Evolutionary conservation across 2,329 filamentous ascomycete species (phyloP), one percentile per base, ranked within the genome.

Genomic region (Pseudogymnoascus sp.): DNA sequence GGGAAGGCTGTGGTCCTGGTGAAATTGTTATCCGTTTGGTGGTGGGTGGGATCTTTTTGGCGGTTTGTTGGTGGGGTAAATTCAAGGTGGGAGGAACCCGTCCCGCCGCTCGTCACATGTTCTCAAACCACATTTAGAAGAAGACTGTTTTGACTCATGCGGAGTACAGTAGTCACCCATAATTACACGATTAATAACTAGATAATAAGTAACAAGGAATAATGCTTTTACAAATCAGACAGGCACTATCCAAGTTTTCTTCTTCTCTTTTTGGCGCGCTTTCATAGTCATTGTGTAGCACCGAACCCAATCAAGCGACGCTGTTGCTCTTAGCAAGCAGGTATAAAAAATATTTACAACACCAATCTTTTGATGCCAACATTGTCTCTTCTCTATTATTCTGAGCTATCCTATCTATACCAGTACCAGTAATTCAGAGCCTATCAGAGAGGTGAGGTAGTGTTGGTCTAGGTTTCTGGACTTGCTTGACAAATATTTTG

Each of bases 31-130:
- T 37, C 19, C 15, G 55, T 57, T 57, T 57, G 33, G 18, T 57
- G 19, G 30, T 35, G 19, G 30, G 55, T 57, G 55, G 35, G 23
- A 35, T 57, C 35, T 57, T 57, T 57, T 35, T 35, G 33, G 55
- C 21, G 13, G 3, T 57, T 57, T 59, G 57, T 41, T 59, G 34
- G 34, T 59, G 57, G 38, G 57, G 34, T 59, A 59, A 57, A 57
- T 60, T 10, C 61, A 62, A 37, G 55, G 35, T 57, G 55, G 55
- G 33, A 23, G 33, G 55, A 23, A n/a, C 21, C 15, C 5, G n/a
- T 52, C 45, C 45, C 45, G n/a, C 5, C 19, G 15, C 45, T 52
- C 45, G 45, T 52, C 45, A 52, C 45, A 52, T 52, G 45, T 52
- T 52, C 45, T 52, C 45, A 33, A 52, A 13, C 26, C 15, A 19